phyloP scores from a whole-genome alignment of 2,329 filamentous ascomycete genomes.

The Neurospora sp. region DNA sequence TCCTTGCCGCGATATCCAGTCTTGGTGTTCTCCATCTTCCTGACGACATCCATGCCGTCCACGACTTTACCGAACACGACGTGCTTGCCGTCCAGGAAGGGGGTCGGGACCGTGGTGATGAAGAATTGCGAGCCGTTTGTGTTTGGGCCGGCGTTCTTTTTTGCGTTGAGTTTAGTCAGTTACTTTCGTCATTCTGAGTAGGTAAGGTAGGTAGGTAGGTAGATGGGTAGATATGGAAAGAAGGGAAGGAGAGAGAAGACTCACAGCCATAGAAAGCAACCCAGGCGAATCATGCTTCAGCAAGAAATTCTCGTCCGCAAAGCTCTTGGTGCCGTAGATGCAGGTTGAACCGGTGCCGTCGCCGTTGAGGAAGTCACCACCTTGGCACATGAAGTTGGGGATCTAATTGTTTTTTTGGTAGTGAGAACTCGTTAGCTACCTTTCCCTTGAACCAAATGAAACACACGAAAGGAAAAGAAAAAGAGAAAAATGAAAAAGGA shows the following conservation, averaged over 20 bases:
- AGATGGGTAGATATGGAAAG: background rate
- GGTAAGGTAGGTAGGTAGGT: background rate
- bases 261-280: conserved; percentile 84
- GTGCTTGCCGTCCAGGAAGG: conserved; percentile 86
- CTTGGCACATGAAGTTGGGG: conserved; percentile 94
- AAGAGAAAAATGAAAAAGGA: no score
- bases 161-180: background rate
- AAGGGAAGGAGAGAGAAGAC: conserved; percentile 24
- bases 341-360: conserved; percentile 81
- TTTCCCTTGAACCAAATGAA: no score
- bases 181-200: background rate
- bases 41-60: conserved; percentile 81
- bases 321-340: conserved; percentile 78
- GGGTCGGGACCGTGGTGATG: conserved; percentile 80
- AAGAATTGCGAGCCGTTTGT: conserved; percentile 97
- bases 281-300: conserved; percentile 71
- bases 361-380: conserved; percentile 88
- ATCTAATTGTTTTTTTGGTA: conserved; percentile 45
- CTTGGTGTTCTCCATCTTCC: conserved; percentile 85
- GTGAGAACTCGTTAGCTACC: no score
- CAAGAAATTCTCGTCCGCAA: conserved; percentile 83
- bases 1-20: conserved; percentile 66
- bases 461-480: no score
- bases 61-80: conserved; percentile 90
- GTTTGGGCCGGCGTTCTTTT: conserved; percentile 77